A percentile compares a stretch with the other conserved stretches of the same genome.
These are phyloP conservation scores for Maudiozyma turicensis DNA, from an alignment of 805 yeast species.

Conservation along the genomic window DNA sequence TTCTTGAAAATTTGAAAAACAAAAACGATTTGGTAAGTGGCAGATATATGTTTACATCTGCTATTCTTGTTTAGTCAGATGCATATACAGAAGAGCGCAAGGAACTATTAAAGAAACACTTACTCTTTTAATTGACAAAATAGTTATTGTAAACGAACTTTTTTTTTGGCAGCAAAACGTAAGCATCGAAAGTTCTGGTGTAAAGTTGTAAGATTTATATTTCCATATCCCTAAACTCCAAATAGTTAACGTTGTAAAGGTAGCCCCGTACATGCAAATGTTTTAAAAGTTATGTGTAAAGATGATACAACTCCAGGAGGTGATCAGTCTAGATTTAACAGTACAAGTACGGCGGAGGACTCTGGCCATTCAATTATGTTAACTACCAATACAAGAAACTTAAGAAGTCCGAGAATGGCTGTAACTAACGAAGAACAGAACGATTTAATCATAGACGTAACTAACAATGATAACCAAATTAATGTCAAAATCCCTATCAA, in stretches of 20 bases:
- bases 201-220: neutral
- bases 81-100: too few relatives aligned
- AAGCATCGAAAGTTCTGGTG: too few relatives aligned
- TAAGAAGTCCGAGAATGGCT: neutral
- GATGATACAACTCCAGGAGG: neutral
- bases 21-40: too few relatives aligned
- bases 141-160: too few relatives aligned
- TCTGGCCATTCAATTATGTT: too few relatives aligned
- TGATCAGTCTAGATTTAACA: neutral
- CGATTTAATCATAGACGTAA: neutral
- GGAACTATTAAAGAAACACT: too few relatives aligned
- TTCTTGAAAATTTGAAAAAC: too few relatives aligned
- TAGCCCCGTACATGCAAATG: neutral
- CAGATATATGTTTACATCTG: too few relatives aligned
- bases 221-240: neutral
- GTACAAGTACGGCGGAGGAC: neutral
- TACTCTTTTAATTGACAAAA: too few relatives aligned
- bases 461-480: neutral
- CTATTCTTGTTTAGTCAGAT: too few relatives aligned
- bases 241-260: neutral
- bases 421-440: neutral
- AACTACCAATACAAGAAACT: too few relatives aligned
- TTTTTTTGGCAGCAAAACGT: too few relatives aligned
- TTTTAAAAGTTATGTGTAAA: neutral
- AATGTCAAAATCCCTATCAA: conserved; percentile 15